A percentile compares a stretch with the other conserved stretches of the same genome.
Conservation (phyloP, 257 asterid genomes). For the Jacaranda mimosifolia region DNA sequence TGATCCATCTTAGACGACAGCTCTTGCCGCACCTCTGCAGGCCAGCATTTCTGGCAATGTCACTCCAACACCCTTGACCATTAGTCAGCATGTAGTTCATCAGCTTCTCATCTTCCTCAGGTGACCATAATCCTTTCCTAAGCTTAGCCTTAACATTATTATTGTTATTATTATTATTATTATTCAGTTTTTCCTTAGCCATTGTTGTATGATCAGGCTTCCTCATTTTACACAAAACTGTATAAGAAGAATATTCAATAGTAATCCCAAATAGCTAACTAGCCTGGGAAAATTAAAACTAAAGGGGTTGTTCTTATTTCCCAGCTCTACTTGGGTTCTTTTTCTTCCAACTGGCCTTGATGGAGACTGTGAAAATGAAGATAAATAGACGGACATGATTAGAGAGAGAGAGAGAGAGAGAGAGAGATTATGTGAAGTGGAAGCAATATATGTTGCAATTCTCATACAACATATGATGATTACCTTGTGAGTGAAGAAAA, state of each 20-base stretch:
- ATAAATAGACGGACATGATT: conserved; percentile 55
- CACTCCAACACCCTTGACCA: conserved; percentile 95
- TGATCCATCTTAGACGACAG: conserved; percentile 85
- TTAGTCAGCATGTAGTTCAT: conserved; percentile 76
- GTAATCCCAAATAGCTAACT: too few species aligned
- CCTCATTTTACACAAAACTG: conserved; percentile 38
- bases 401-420: conserved; percentile 37
- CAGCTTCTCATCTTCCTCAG: conserved; percentile 86
- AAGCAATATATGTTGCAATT: conserved; percentile 79
- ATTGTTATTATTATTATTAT: background rate
- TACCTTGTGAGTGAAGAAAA: conserved; percentile 98
- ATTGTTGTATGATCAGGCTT: conserved; percentile 40
- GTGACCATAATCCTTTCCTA: conserved; percentile 89
- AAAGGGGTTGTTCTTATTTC: background rate
- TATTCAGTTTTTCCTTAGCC: conserved; percentile 31
- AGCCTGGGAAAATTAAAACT: too few species aligned
- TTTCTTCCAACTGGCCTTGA: conserved; percentile 50
- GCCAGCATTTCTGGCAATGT: conserved; percentile 84
- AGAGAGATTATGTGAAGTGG: conserved; percentile 88
- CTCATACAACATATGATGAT: conserved; percentile 68
- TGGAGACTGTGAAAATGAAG: conserved; percentile 63
- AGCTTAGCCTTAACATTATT: conserved; percentile 45
- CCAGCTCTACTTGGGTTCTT: conserved; percentile 14
- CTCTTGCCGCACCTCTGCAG: conserved; percentile 86
- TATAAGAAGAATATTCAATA: too few species aligned